Percentiles rank a stretch among this genome's conserved stretches.
These are phyloP conservation scores for Hymenoscyphus occultus DNA, from an alignment of 2,329 filamentous ascomycete species.

Conservation along the genomic window DNA sequence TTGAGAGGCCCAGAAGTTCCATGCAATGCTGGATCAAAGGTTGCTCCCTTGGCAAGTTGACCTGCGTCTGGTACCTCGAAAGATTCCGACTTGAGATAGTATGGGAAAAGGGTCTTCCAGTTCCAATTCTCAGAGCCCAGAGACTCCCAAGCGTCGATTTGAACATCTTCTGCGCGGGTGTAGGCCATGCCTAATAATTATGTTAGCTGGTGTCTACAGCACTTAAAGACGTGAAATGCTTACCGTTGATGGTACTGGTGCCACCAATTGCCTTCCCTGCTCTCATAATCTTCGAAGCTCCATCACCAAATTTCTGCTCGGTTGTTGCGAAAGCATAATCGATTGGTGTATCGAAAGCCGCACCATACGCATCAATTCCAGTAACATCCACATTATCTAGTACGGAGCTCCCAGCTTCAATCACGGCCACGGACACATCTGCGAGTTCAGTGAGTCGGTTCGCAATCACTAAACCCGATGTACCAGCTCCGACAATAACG, in stretches of 20 bases:
- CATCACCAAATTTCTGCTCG: slow-evolving; percentile 39
- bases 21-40: slow-evolving; percentile 38
- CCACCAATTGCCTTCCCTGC: slow-evolving; percentile 45
- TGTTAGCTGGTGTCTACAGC: background rate
- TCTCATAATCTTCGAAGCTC: slow-evolving; percentile 33
- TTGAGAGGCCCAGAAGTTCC: slow-evolving; percentile 38
- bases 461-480: slow-evolving; percentile 53
- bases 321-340: slow-evolving; percentile 43
- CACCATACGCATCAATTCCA: slow-evolving; percentile 10
- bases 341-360: slow-evolving; percentile 36
- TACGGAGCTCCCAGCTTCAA: slow-evolving; percentile 33
- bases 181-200: slow-evolving; percentile 38
- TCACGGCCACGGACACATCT: slow-evolving; percentile 44
- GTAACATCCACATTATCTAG: slow-evolving; percentile 34
- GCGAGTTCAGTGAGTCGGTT: slow-evolving; percentile 47
- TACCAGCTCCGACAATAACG: slow-evolving; percentile 59
- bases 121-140: slow-evolving; percentile 39
- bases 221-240: background rate
- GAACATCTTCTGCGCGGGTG: slow-evolving; percentile 36
- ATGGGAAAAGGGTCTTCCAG: slow-evolving; percentile 34
- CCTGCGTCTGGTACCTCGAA: slow-evolving; percentile 33
- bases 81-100: slow-evolving; percentile 30
- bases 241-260: slow-evolving; percentile 42
- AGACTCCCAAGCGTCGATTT: slow-evolving; percentile 40
- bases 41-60: slow-evolving; percentile 39